Base-by-base conservation (phyloP, 495 filamentous ascomycete genomes). In the Penicillium psychrofluorescens region DNA sequence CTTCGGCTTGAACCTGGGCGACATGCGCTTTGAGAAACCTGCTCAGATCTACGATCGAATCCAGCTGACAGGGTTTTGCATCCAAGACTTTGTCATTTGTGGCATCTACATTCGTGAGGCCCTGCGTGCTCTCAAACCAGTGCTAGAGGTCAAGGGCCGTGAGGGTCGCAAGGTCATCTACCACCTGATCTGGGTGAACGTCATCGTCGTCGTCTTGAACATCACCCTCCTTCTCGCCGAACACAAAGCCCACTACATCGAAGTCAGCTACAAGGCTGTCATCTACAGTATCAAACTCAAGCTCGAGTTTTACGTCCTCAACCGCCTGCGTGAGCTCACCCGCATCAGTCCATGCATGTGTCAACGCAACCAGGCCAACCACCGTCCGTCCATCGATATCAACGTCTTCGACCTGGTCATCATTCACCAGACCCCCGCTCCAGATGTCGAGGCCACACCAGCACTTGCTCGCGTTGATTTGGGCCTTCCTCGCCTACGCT, bases 221-320 rank as follows among this genome's bases (percentile, higher is more conserved):
- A 59, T 80, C n/a, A 55, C 67, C 12, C 61, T 81, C 7, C 58
- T 83, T 22, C 65, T 62, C 6, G 63, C 79, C 11, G 75, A 81
- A 54, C 82, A 77, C 36, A 54, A 62, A 36, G 64, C 71, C 14
- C 60, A 69, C 36, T 79, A 78, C 45, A 60, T 67, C 13, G 57
- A 82, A 53, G 75, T 74, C 1, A 71, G 72, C 1, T 53, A 77
- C 40, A 81, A 81, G 48, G 65, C 72, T 1, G 66, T 75, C 41
- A 66, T 81, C 1, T 83, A 83, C 61, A 74, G 72, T 45, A 66
- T 82, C 52, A 83, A 83, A 55, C 68, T 83, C 29, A 81, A 82
- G 59, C 60, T 83, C 30, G 79, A 83, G 51, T 82, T 80, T 43
- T 71, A 64, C 22, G 74, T 81, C 4, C 65, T 83, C 1, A 33